phyloP scores from a whole-genome alignment of 2,329 filamentous ascomycete species.

The Pestalotiopsis sp. region DNA sequence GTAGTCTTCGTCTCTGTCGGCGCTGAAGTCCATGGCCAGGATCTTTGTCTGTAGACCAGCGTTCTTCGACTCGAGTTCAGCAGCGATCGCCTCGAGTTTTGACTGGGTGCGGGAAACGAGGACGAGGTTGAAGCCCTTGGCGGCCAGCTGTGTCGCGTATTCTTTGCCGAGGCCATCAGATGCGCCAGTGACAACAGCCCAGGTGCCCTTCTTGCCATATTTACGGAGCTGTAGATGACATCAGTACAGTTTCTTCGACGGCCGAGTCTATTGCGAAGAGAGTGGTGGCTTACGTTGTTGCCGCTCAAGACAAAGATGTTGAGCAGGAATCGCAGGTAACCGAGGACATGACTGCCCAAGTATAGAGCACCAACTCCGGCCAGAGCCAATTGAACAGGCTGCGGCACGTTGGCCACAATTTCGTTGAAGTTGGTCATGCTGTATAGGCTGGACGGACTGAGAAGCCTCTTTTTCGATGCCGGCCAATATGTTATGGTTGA shows the following conservation, averaged over 20 bases:
- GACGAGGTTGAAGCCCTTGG: slow-evolving; percentile 91
- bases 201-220: slow-evolving; percentile 89
- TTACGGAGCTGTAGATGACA: slow-evolving; percentile 70
- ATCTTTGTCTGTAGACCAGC: slow-evolving; percentile 72
- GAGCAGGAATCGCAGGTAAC: slow-evolving; percentile 63
- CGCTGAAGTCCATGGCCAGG: slow-evolving; percentile 89
- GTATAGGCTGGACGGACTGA: neutral
- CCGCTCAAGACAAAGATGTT: slow-evolving; percentile 71
- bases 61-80: slow-evolving; percentile 75
- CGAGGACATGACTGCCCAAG: slow-evolving; percentile 58
- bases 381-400: slow-evolving; percentile 47
- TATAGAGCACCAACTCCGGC: slow-evolving; percentile 62
- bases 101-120: slow-evolving; percentile 94
- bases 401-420: slow-evolving; percentile 44
- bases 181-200: slow-evolving; percentile 92
- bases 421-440: slow-evolving; percentile 37
- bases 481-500: neutral
- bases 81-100: slow-evolving; percentile 79
- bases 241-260: neutral
- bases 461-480: neutral
- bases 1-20: slow-evolving; percentile 81
- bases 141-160: slow-evolving; percentile 86
- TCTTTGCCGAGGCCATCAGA: slow-evolving; percentile 98
- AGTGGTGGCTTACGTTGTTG: slow-evolving; percentile 58
- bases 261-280: too few species aligned